Conservation (phyloP, 768 basidiomycete species). For the Podaxis mareebaensis region DNA sequence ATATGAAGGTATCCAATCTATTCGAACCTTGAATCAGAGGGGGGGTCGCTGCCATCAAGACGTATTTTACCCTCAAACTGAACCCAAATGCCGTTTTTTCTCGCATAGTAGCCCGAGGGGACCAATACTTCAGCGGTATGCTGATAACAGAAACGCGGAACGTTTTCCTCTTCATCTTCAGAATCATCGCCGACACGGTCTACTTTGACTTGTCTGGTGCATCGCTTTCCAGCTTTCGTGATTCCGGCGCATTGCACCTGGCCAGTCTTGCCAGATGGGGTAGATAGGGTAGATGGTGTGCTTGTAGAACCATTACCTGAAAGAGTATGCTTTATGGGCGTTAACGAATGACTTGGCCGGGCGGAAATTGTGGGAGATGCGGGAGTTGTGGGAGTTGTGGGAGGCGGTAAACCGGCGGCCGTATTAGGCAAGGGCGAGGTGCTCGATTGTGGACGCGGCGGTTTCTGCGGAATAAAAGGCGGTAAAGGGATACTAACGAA, state of each 20-base stretch:
- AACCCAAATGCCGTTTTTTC: conserved; percentile 51
- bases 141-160: conserved; percentile 61
- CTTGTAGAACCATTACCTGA: conserved; percentile 23
- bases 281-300: conserved; percentile 21
- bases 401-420: background rate
- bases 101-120: conserved; percentile 59
- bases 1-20: conserved; percentile 74
- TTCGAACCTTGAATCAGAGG: conserved; percentile 15
- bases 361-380: background rate
- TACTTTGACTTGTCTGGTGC: conserved; percentile 58
- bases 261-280: conserved; percentile 20
- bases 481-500: conserved; percentile 18
- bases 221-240: conserved; percentile 66
- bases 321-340: background rate
- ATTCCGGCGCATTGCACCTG: conserved; percentile 59
- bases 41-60: background rate
- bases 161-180: conserved; percentile 26
- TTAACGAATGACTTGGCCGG: background rate
- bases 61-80: conserved; percentile 52
- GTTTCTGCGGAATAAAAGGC: conserved; percentile 15
- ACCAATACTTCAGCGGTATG: conserved; percentile 57
- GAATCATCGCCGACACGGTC: conserved; percentile 32
- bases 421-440: background rate
- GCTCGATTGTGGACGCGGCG: background rate
- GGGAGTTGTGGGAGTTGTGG: background rate